Evolutionary conservation across 164 flowering plant species (phyloP).

Genomic region (Warburgia ugandensis): DNA sequence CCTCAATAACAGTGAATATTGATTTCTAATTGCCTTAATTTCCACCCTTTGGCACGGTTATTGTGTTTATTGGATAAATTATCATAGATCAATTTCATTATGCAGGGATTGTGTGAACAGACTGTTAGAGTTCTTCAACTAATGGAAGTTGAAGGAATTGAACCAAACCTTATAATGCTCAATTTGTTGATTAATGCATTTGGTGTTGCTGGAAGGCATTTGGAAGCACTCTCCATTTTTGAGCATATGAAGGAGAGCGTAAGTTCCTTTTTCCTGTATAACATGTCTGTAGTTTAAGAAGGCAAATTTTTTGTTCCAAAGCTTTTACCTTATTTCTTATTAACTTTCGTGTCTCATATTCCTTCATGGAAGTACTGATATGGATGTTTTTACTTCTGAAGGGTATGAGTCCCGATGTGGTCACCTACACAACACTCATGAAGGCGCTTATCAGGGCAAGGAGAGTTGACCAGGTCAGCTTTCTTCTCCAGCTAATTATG

Average conservation of each 20-base stretch:
- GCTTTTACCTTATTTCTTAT: neutral
- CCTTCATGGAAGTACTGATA: slow-evolving; percentile 1
- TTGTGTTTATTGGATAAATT: neutral
- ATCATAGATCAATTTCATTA: slow-evolving; percentile 1
- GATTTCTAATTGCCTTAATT: no score
- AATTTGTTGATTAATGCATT: slow-evolving; percentile 83
- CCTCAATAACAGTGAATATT: no score
- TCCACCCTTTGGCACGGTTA: neutral
- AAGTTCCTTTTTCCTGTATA: slow-evolving; percentile 18
- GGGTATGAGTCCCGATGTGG: slow-evolving; percentile 82
- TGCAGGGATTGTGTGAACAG: slow-evolving; percentile 75
- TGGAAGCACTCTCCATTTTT: slow-evolving; percentile 65
- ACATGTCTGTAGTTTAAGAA: neutral
- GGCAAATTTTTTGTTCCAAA: neutral
- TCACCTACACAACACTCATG: slow-evolving; percentile 78
- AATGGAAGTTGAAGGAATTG: slow-evolving; percentile 87
- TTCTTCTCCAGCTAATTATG: neutral
- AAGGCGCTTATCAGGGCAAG: slow-evolving; percentile 71
- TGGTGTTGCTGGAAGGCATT: slow-evolving; percentile 61
- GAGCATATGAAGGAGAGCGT: slow-evolving; percentile 68
- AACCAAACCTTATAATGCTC: slow-evolving; percentile 69
- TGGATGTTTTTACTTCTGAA: slow-evolving; percentile 18
- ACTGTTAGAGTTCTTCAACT: slow-evolving; percentile 74
- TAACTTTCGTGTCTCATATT: neutral
- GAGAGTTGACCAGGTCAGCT: slow-evolving; percentile 54